Evolutionary conservation across 2,329 filamentous ascomycete genomes (phyloP), one percentile per base, ranked within the genome.

Genomic region (Catunica adiposa): DNA sequence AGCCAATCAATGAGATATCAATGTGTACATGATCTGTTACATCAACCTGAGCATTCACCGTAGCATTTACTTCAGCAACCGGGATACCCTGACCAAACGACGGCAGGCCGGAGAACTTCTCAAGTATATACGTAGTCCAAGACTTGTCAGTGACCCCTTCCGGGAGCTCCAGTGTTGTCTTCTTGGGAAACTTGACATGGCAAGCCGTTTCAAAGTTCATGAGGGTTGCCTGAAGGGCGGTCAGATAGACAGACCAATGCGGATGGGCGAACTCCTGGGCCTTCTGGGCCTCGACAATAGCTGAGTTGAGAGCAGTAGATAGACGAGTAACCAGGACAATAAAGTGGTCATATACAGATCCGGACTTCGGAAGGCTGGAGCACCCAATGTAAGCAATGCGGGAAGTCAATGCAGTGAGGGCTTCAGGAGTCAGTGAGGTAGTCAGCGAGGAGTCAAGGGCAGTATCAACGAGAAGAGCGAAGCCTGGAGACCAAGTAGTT

Each of bases 351-450:
- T 73, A 62, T 1, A 65, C 63, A 4, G 62, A 60, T 1, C 61
- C 60, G 2, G 61, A 58, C 1, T 57, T 60, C 1, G 68, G 67
- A 0, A 70, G 58, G 42, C 69, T 65, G 1, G 73, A 75, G 62
- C 73, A 76, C 26, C 73, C 73, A 51, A 79, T 66, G 55, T 71
- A 74, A 2, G 72, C 72, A 2, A 80, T 60, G 1, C 73, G 67
- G 8, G 68, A 67, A 3, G 73, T 66, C 1, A 75, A 64, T 26
- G 63, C 63, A 29, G 66, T 64, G 3, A 71, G 65, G 7, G 60
- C 61, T 44, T 64, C 61, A 3, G 61, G 60, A 3, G 63, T 61
- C 8, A 54, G 29, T 8, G 9, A 23, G 15, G 29, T 38, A 17
- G 46, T 31, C 9, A 23, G 37, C 9, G 38, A 48, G 20, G 53